Percentiles rank a stretch among this genome's conserved stretches.
Conservation (phyloP, 371 early-diverging fungal species). For the Rozella allomycis region DNA sequence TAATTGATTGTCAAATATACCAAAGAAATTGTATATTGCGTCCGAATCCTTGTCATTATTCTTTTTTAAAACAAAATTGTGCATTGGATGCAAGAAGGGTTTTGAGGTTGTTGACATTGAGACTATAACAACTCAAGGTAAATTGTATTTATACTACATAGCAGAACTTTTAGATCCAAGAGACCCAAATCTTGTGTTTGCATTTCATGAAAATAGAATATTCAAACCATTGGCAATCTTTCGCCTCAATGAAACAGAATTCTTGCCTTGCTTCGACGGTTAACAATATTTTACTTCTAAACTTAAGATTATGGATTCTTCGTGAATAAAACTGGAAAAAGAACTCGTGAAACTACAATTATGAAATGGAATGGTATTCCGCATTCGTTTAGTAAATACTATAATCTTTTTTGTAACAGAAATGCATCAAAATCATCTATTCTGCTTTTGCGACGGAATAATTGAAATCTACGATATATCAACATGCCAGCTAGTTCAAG, state of each 20-base stretch:
- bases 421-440: no score
- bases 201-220: constrained; percentile 30
- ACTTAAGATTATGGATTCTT: constrained; percentile 56
- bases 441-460: no score
- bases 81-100: constrained; percentile 65
- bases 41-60: constrained; percentile 53
- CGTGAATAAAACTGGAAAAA: constrained; percentile 60
- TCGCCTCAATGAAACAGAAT: constrained; percentile 43
- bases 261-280: constrained; percentile 71
- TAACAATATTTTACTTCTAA: constrained; percentile 1
- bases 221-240: constrained; percentile 57
- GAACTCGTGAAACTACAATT: constrained; percentile 44
- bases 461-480: no score
- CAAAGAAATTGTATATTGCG: constrained; percentile 71
- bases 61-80: constrained; percentile 52
- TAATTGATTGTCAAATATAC: constrained; percentile 5
- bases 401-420: no score
- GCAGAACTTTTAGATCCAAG: constrained; percentile 44
- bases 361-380: constrained; percentile 33
- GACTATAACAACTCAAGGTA: constrained; percentile 45
- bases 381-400: constrained; percentile 13
- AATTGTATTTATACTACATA: neutral
- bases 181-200: constrained; percentile 57
- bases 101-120: constrained; percentile 78
- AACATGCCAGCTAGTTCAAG: no score